Evolutionary conservation across 2,329 filamentous ascomycete genomes (phyloP), one percentile per base, ranked within the genome.

Genomic region (Leptographium wingfieldii): DNA sequence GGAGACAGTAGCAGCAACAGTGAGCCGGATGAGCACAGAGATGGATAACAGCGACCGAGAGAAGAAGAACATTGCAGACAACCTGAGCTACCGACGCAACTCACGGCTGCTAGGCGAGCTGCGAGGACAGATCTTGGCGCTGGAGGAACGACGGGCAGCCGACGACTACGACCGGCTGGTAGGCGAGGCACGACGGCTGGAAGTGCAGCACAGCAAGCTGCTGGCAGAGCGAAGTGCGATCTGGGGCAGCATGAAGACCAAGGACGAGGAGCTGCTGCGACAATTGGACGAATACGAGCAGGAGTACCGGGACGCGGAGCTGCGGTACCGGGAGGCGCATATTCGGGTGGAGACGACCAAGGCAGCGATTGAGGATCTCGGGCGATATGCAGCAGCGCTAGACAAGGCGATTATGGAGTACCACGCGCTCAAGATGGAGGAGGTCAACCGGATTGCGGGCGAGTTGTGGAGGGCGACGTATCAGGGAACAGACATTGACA

Each of bases 401-500:
- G 92, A 97, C 76, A 90, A 94, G 69, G 95, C 94, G 55, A 95
- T 99, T 68, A 96, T 99, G 90, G 90, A 89, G 68, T 99, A 92
- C 69, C 94, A 99, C 75, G 82, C 86, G 35, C 77, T 96, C 69
- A 99, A 99, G 77, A 99, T 99, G 94, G 89, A 94, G 66, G 92
- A 99, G 71, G 92, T 99, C 71, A 99, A 99, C 73, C 82, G 85
- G 60, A 96, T 96, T 71, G 87, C 95, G 57, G 90, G 88, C 64
- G 94, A 99, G 71, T 81, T 99, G n/a, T 99, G 94, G 94, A 89
- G 90, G 73, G 88, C 86, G 69, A 96, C 94, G 1, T 99, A 99
- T 73, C 90, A 95, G 70, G 94, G 94, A 65, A 97, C 92, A 0
- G 94, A 99, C 69, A 92, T 99, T 59, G 94, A 99, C 75, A 94